phyloP scores from a whole-genome alignment of 495 filamentous ascomycete species.

The Aspergillus leporis region DNA sequence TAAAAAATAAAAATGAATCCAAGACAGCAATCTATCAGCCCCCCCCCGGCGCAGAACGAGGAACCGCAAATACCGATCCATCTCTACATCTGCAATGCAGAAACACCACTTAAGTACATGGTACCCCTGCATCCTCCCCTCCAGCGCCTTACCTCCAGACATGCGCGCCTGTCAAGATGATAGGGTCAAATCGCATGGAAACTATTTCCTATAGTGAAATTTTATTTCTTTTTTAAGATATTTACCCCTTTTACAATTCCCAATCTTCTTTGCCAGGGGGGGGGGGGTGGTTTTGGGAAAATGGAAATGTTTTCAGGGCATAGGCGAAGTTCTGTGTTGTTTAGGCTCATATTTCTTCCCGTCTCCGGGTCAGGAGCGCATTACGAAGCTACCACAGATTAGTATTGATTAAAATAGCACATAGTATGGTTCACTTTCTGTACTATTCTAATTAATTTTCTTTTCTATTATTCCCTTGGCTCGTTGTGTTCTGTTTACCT shows the following conservation, averaged over 20 bases:
- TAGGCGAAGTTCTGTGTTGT: not conserved
- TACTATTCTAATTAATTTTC: not conserved
- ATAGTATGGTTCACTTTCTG: not conserved
- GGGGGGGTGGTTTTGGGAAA: not conserved
- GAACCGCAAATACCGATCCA: not conserved
- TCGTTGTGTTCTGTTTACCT: not conserved
- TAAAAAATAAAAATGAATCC: not conserved
- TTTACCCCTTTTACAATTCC: not conserved
- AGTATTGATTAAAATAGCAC: constrained; percentile 6
- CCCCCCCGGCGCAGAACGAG: not conserved
- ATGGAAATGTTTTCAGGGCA: not conserved
- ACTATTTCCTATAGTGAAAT: constrained; percentile 2
- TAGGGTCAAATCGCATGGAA: constrained; percentile 2
- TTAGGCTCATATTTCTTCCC: constrained; percentile 3
- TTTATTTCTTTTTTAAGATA: not conserved
- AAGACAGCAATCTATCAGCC: not conserved
- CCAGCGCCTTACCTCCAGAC: not conserved
- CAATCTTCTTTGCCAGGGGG: not conserved
- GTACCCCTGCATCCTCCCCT: constrained; percentile 1
- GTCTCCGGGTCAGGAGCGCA: constrained; percentile 1
- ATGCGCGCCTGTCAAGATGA: not conserved
- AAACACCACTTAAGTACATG: not conserved
- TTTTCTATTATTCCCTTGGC: not conserved
- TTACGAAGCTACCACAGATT: constrained; percentile 6
- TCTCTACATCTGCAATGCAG: not conserved